phyloP scores from a whole-genome alignment of 805 yeast species.

The Priceomyces medius region DNA sequence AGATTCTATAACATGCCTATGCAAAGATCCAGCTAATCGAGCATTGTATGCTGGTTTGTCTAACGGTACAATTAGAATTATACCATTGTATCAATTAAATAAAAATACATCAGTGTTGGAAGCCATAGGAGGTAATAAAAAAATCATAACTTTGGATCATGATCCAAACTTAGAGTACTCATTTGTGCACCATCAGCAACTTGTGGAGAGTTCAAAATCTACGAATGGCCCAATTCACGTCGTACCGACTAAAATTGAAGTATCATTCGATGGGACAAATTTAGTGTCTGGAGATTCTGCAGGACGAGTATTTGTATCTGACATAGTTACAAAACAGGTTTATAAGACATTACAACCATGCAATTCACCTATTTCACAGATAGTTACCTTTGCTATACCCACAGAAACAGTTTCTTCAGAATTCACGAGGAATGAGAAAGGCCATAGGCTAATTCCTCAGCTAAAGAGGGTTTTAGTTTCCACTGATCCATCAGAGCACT shows the following conservation, averaged over 20 bases:
- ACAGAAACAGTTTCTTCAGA: conserved; percentile 9
- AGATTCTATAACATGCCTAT: conserved; percentile 53
- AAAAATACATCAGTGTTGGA: conserved; percentile 45
- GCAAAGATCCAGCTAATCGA: conserved; percentile 78
- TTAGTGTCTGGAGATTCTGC: conserved; percentile 68
- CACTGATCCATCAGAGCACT: conserved; percentile 38
- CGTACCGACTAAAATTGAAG: conserved; percentile 50
- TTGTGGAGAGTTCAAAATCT: conserved; percentile 10
- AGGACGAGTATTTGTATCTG: conserved; percentile 71
- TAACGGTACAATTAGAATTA: conserved; percentile 58
- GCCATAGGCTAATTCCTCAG: conserved; percentile 53
- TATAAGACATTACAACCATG: conserved; percentile 52
- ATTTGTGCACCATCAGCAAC: conserved; percentile 49
- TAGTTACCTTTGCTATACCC: conserved; percentile 24
- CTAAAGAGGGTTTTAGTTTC: conserved; percentile 60
- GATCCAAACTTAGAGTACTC: conserved; percentile 52
- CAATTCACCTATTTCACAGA: conserved; percentile 32
- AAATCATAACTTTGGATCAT: conserved; percentile 48
- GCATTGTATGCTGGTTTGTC: conserved; percentile 66
- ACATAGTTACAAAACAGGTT: conserved; percentile 67
- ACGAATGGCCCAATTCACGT: conserved; percentile 10
- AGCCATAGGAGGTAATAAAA: conserved; percentile 59
- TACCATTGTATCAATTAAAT: conserved; percentile 49
- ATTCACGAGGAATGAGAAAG: conserved; percentile 24
- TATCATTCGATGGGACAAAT: conserved; percentile 74